A percentile compares a stretch with the other conserved stretches of the same genome.
Conservation (phyloP, 257 asterid species). For the Nicotiana sylvestris region DNA sequence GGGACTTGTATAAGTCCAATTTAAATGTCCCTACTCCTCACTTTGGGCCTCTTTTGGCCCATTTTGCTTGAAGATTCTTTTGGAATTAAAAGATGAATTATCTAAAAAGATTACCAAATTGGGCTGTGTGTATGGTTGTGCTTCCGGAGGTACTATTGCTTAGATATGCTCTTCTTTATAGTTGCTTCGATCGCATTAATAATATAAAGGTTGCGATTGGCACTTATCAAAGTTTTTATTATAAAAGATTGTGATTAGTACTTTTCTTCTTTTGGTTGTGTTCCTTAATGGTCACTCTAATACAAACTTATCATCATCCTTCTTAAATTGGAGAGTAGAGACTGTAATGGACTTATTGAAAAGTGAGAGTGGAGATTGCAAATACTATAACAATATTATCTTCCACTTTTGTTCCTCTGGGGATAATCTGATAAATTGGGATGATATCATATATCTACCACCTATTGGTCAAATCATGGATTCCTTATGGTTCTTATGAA, state of each 20-base stretch:
- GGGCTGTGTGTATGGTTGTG: not conserved
- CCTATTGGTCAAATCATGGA: constrained; percentile 8
- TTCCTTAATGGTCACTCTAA: not conserved
- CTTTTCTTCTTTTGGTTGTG: not conserved
- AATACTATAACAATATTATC: not conserved
- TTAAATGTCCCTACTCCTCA: not conserved
- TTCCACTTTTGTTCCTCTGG: not conserved
- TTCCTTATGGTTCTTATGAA: not conserved
- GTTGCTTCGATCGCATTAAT: not conserved
- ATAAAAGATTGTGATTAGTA: not conserved
- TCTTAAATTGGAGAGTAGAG: not conserved
- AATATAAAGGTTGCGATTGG: not conserved
- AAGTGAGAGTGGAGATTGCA: not conserved
- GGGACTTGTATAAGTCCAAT: not conserved
- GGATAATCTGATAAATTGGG: not conserved
- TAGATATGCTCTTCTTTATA: not conserved
- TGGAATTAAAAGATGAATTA: not conserved
- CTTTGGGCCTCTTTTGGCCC: not conserved
- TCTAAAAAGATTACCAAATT: not conserved
- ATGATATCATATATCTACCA: not conserved
- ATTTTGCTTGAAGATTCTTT: not conserved
- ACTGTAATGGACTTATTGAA: not conserved
- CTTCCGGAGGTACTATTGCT: not conserved
- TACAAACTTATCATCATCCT: not conserved
- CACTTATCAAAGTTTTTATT: not conserved